Evolutionary conservation across 306 rosid genomes (phyloP).

Genomic region (Clitoria ternatea): DNA sequence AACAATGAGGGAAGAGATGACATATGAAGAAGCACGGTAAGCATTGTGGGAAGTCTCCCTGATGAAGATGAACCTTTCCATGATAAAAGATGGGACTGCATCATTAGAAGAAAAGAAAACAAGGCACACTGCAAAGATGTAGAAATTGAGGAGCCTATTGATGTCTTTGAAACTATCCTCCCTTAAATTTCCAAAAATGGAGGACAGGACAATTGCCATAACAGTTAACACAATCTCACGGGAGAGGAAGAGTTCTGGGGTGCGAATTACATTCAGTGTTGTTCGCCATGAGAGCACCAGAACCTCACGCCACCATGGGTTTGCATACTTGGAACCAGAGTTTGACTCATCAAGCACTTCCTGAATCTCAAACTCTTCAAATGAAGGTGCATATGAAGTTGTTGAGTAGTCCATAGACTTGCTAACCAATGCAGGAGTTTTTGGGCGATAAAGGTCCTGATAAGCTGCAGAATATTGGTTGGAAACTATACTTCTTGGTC

Average conservation of each 20-base stretch:
- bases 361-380: constrained; percentile 45
- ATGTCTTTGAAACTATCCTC: constrained; percentile 50
- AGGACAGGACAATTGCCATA: constrained; percentile 72
- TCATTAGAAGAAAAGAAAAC: constrained; percentile 93
- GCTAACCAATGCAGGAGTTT: constrained; percentile 31
- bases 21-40: constrained; percentile 84
- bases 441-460: constrained; percentile 32
- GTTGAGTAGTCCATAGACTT: constrained; percentile 39
- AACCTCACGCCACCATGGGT: constrained; percentile 84
- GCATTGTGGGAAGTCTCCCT: constrained; percentile 88
- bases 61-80: constrained; percentile 83
- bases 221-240: constrained; percentile 77
- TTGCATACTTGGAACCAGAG: constrained; percentile 60
- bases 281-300: constrained; percentile 79
- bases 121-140: constrained; percentile 80
- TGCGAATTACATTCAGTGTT: constrained; percentile 62
- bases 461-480: constrained; percentile 51
- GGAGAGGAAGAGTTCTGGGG: constrained; percentile 87
- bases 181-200: constrained; percentile 52
- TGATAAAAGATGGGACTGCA: constrained; percentile 86
- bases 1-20: constrained; percentile 71
- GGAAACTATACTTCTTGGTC: constrained; percentile 42
- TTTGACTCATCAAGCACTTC: constrained; percentile 53
- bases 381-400: constrained; percentile 40
- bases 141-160: constrained; percentile 80